Percentiles rank a stretch among this genome's conserved stretches.
Evolutionary conservation across 345 rosid genomes (phyloP).

Genomic region (Gossypium herbaceum): DNA sequence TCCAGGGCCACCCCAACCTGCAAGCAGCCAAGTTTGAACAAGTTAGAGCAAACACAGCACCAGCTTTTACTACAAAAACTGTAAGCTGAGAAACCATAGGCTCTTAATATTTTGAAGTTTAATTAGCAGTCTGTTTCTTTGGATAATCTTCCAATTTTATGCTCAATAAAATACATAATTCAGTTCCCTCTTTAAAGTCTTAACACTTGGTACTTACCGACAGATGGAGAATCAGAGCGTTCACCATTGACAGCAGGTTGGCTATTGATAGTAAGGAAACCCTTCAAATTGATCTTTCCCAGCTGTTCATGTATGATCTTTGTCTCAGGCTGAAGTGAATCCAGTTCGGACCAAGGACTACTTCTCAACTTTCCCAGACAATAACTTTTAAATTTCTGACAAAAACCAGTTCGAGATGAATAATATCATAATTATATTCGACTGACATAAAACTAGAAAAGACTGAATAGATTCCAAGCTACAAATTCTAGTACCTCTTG

Average conservation of each 20-base stretch:
- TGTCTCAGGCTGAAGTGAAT: constrained; percentile 92
- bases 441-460: constrained; percentile 1
- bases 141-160: neutral
- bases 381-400: constrained; percentile 76
- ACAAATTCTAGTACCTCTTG: constrained; percentile 56
- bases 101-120: neutral
- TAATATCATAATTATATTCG: constrained; percentile 11
- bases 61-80: neutral
- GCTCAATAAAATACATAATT: neutral
- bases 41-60: neutral
- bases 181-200: neutral
- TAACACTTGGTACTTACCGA: constrained; percentile 45
- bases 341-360: constrained; percentile 96
- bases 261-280: constrained; percentile 92
- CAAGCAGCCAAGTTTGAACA: neutral
- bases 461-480: neutral
- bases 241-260: constrained; percentile 93
- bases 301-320: constrained; percentile 82
- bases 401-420: constrained; percentile 18
- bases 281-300: constrained; percentile 75
- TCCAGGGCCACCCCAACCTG: constrained; percentile 99
- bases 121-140: neutral
- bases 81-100: neutral
- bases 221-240: constrained; percentile 70
- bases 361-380: constrained; percentile 80